Evolutionary conservation across 139 green algal genomes (phyloP).

Genomic region (Chlorella vulgaris): DNA sequence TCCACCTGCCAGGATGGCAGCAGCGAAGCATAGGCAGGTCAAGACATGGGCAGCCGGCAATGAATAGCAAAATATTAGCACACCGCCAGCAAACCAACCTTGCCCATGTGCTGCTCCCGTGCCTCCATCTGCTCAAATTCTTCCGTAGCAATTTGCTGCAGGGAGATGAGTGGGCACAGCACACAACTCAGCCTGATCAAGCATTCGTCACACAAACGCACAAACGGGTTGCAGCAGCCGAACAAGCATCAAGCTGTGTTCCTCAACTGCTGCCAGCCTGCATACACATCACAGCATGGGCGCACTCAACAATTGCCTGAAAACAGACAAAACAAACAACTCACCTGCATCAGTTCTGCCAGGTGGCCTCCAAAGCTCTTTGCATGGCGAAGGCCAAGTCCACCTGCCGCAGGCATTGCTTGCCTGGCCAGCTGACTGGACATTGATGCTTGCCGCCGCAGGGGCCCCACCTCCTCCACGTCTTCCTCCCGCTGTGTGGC

Average conservation of each 20-base stretch:
- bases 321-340: neutral
- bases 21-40: too few species aligned
- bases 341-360: conserved; percentile 8
- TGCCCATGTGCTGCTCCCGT: too few species aligned
- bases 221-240: too few species aligned
- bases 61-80: too few species aligned
- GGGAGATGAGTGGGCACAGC: neutral
- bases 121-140: conserved; percentile 23
- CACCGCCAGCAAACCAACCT: too few species aligned
- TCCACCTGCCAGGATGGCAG: too few species aligned
- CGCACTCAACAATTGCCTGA: neutral
- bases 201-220: too few species aligned
- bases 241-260: neutral
- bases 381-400: conserved; percentile 1
- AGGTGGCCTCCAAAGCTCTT: conserved; percentile 16
- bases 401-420: neutral
- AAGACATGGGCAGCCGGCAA: too few species aligned
- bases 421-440: conserved; percentile 13
- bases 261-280: neutral
- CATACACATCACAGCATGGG: neutral
- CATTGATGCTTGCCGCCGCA: neutral
- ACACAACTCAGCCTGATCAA: neutral
- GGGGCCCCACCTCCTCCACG: neutral
- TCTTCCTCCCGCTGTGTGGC: neutral
- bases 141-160: conserved; percentile 22